Evolutionary conservation across 805 yeast species (phyloP).

Genomic region (Martiniozyma abietophila): DNA sequence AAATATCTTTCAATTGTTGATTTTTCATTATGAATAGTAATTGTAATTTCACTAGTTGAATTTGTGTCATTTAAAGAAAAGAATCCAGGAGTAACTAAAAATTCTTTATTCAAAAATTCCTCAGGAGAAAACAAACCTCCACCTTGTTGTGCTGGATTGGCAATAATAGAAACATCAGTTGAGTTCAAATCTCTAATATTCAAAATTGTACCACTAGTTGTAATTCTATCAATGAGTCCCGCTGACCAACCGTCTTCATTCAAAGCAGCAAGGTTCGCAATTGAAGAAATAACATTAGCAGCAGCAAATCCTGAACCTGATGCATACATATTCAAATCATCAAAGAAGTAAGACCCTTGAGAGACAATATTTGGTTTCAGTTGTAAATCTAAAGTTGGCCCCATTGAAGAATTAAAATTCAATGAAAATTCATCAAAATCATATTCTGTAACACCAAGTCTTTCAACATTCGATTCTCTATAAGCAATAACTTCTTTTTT

Average conservation of each 20-base stretch:
- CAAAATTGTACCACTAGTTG: conserved; percentile 4
- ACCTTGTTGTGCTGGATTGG: conserved; percentile 7
- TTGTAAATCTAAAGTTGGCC: conserved; percentile 7
- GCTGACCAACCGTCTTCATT: conserved; percentile 1
- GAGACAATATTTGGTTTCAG: conserved; percentile 7
- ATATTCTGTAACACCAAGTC: background rate
- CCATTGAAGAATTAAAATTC: conserved; percentile 5
- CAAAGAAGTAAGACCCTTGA: conserved; percentile 4
- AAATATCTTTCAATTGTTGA: background rate
- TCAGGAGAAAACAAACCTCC: conserved; percentile 6
- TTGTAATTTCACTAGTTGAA: conserved; percentile 2
- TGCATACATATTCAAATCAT: conserved; percentile 1
- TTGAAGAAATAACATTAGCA: conserved; percentile 6
- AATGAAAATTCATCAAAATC: background rate
- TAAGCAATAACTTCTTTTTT: conserved; percentile 4
- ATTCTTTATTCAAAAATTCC: background rate
- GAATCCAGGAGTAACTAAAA: conserved; percentile 5
- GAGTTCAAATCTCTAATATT: conserved; percentile 1
- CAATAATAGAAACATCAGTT: background rate
- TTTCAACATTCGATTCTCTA: background rate
- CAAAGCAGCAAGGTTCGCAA: conserved; percentile 1
- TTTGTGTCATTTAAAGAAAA: conserved; percentile 4
- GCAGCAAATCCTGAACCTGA: conserved; percentile 8
- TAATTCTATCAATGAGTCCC: conserved; percentile 4
- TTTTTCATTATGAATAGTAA: conserved; percentile 2